Evolutionary conservation across 2,329 filamentous ascomycete genomes (phyloP).

Genomic region (Alternaria ethzedia): DNA sequence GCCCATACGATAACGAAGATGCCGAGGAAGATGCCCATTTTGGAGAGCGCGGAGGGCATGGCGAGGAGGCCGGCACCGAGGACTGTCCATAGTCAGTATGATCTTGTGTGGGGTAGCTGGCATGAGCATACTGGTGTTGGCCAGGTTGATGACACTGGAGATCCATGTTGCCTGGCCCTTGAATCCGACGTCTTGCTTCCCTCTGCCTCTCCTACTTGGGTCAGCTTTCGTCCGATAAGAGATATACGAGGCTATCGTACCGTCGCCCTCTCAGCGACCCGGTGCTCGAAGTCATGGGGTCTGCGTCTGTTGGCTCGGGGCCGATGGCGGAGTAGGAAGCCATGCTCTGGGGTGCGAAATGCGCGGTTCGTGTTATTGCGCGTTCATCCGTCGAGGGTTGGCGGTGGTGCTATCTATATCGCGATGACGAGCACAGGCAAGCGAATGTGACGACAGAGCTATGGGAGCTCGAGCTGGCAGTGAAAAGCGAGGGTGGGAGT

Average conservation of each 20-base stretch:
- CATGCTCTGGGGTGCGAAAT: slow-evolving; percentile 44
- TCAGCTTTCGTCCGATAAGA: slow-evolving; percentile 24
- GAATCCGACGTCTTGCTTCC: slow-evolving; percentile 72
- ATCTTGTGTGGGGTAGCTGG: neutral
- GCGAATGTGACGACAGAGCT: neutral
- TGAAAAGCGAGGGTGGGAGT: slow-evolving; percentile 8
- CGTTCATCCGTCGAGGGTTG: slow-evolving; percentile 31
- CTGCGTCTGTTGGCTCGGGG: slow-evolving; percentile 47
- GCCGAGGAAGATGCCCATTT: slow-evolving; percentile 91
- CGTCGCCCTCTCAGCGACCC: slow-evolving; percentile 49
- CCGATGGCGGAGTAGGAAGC: slow-evolving; percentile 56
- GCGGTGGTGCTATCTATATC: neutral
- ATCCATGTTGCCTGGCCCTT: slow-evolving; percentile 82
- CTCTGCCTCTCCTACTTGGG: slow-evolving; percentile 59
- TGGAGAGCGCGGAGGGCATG: slow-evolving; percentile 93
- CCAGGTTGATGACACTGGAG: slow-evolving; percentile 91
- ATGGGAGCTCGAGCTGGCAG: neutral
- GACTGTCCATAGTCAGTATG: slow-evolving; percentile 61
- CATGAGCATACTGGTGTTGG: slow-evolving; percentile 82
- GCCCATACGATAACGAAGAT: slow-evolving; percentile 89
- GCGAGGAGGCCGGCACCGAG: slow-evolving; percentile 93
- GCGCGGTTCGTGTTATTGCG: slow-evolving; percentile 27
- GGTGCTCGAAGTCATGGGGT: slow-evolving; percentile 51
- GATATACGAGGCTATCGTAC: slow-evolving; percentile 19
- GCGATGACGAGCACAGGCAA: neutral